Evolutionary conservation across 2,329 filamentous ascomycete genomes (phyloP).

Genomic region (Teratosphaeria viscida): DNA sequence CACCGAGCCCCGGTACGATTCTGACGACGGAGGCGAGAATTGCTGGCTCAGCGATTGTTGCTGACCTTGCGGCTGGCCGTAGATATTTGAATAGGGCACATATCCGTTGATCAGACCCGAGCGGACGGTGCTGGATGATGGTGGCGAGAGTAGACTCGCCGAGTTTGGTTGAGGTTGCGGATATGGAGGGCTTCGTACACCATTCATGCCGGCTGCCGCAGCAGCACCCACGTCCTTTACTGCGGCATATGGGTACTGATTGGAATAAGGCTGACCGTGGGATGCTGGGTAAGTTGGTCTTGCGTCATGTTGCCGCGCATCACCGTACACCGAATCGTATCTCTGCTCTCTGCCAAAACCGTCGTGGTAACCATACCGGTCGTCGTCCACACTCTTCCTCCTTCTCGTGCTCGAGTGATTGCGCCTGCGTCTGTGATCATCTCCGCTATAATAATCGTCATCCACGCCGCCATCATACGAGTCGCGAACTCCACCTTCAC

Average conservation of each 20-base stretch:
- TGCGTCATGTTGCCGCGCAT: neutral
- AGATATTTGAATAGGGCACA: constrained; percentile 27
- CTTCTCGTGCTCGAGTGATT: constrained; percentile 2
- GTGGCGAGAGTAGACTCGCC: neutral
- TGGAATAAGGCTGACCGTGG: neutral
- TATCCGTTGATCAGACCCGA: constrained; percentile 17
- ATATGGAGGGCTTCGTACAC: neutral
- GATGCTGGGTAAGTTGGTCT: neutral
- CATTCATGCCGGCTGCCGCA: constrained; percentile 4
- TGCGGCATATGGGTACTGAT: constrained; percentile 2
- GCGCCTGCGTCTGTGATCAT: constrained; percentile 12
- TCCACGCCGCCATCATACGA: constrained; percentile 16
- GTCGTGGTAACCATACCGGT: constrained; percentile 12
- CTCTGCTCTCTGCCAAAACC: constrained; percentile 7
- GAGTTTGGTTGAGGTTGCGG: constrained; percentile 4
- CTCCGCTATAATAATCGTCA: constrained; percentile 15
- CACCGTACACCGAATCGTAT: constrained; percentile 3
- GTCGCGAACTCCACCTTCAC: constrained; percentile 1
- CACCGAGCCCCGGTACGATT: constrained; percentile 12
- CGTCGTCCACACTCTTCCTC: constrained; percentile 13
- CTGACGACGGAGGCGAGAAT: constrained; percentile 9
- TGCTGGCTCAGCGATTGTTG: constrained; percentile 1
- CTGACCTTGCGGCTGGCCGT: constrained; percentile 12
- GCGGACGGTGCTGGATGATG: neutral
- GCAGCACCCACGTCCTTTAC: constrained; percentile 2